phyloP scores from a whole-genome alignment of 2,329 filamentous ascomycete species.

The Nothopassalora personata region DNA sequence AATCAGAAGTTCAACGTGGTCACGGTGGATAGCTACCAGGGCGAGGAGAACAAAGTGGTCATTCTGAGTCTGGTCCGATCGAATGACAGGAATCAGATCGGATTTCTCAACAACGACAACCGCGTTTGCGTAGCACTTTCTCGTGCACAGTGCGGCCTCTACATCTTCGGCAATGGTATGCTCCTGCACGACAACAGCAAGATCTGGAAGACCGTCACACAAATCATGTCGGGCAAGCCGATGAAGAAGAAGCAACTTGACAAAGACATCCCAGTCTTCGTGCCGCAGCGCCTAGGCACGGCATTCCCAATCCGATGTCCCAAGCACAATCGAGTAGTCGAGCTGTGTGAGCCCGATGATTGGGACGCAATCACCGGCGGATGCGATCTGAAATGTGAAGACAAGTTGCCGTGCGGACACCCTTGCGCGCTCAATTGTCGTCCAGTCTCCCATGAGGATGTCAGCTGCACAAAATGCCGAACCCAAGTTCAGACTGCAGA shows the following conservation, averaged over 20 bases:
- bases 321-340: constrained; percentile 22
- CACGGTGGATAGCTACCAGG: constrained; percentile 86
- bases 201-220: constrained; percentile 27
- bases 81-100: constrained; percentile 54
- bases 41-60: constrained; percentile 82
- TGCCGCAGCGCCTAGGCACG: constrained; percentile 22
- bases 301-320: constrained; percentile 24
- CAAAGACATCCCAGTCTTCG: constrained; percentile 11
- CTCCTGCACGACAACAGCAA: constrained; percentile 37
- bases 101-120: constrained; percentile 66
- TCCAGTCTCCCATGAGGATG: constrained; percentile 36
- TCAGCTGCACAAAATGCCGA: constrained; percentile 27
- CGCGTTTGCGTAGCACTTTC: constrained; percentile 59
- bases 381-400: constrained; percentile 46
- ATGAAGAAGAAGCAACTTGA: constrained; percentile 12
- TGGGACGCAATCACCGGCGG: constrained; percentile 53
- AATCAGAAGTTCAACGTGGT: constrained; percentile 51
- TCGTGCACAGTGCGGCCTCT: constrained; percentile 72
- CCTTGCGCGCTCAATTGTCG: constrained; percentile 50
- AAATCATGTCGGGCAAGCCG: constrained; percentile 24
- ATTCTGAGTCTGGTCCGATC: constrained; percentile 76
- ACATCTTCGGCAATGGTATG: constrained; percentile 72
- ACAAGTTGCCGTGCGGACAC: constrained; percentile 48
- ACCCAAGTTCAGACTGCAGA: not conserved
- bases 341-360: constrained; percentile 42